Evolutionary conservation across 768 basidiomycete genomes (phyloP), one percentile per base, ranked within the genome.

Genomic region (Tulasnella sp.): DNA sequence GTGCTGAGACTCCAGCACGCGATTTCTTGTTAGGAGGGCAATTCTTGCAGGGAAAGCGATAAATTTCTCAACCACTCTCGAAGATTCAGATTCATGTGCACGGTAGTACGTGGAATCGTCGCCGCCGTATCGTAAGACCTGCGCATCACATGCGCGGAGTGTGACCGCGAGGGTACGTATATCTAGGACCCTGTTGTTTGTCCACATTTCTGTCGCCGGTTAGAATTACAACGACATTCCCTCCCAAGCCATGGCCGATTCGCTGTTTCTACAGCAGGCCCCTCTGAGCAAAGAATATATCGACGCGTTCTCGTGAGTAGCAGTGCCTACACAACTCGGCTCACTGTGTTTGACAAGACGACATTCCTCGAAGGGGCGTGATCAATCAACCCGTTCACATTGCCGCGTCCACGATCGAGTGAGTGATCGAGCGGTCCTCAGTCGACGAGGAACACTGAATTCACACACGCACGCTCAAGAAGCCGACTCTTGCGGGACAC

Each of bases 401-500:
- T 34, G 64, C 34, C 11, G 28, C 31, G 11, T 31, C 64, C 31
- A 69, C 34, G 18, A 69, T 31, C 64, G 64, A 69, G 64, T 69
- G 64, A 69, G 64, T 69, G 14, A 69, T 69, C 9, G 31, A 34
- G 20, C 64, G 31, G 20, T 14, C 34, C 9, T 28, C 31, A 28
- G 14, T 69, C 28, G 28, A 28, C 5, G 34, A 7, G 11, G 37
- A 16, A 4, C 16, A 37, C 28, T 28, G 24, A 37, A 37, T 31
- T 16, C 5, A 12, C 34, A 37, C 6, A 37, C 20, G 34, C 64
- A 18, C 16, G 11, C 40, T 69, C 8, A 22, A 78, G 77, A 44
- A n/a, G 44, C 20, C 64, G 41, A 1, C n/a, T 78, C n/a, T 24
- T 42, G 60, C 31, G 40, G 31, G 44, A 82, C 81, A 82, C 85